Evolutionary conservation across 1,284 basidiomycete species (phyloP).

Genomic region (Leccinum subspadiceum): DNA sequence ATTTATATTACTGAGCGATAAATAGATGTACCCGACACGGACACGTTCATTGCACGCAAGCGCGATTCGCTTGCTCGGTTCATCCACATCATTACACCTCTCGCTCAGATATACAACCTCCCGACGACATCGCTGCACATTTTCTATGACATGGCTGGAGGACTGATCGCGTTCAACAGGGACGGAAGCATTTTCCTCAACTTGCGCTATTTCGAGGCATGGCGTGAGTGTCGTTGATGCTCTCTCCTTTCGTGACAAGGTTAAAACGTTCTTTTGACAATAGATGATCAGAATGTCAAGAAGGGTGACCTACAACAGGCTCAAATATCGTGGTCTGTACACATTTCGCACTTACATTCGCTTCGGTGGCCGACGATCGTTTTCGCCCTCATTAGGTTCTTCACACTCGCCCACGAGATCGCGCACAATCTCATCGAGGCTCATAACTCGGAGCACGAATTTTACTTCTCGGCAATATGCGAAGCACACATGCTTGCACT

Average conservation of each 20-base stretch:
- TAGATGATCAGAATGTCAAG: conserved; percentile 72
- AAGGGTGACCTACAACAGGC: conserved; percentile 63
- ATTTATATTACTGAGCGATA: neutral
- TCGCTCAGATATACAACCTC: conserved; percentile 62
- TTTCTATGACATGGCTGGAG: conserved; percentile 82
- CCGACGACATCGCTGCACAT: conserved; percentile 76
- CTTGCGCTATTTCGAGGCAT: conserved; percentile 80
- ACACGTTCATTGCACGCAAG: conserved; percentile 50
- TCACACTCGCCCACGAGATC: conserved; percentile 90
- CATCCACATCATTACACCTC: conserved; percentile 55
- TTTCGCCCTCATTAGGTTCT: conserved; percentile 57
- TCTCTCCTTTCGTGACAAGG: neutral
- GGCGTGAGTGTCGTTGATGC: conserved; percentile 61
- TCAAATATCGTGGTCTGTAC: conserved; percentile 71
- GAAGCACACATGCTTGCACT: conserved; percentile 55
- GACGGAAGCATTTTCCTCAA: conserved; percentile 90
- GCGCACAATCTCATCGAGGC: conserved; percentile 80
- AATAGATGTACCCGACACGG: conserved; percentile 53
- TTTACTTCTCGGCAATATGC: conserved; percentile 90
- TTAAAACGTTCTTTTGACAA: conserved; percentile 28
- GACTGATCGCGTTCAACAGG: conserved; percentile 91
- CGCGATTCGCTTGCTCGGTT: conserved; percentile 65
- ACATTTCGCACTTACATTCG: neutral
- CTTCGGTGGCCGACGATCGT: neutral
- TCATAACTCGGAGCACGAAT: conserved; percentile 87